A percentile compares a stretch with the other conserved stretches of the same genome.
Evolutionary conservation across 805 yeast genomes (phyloP).

Genomic region (Candida easanensis): DNA sequence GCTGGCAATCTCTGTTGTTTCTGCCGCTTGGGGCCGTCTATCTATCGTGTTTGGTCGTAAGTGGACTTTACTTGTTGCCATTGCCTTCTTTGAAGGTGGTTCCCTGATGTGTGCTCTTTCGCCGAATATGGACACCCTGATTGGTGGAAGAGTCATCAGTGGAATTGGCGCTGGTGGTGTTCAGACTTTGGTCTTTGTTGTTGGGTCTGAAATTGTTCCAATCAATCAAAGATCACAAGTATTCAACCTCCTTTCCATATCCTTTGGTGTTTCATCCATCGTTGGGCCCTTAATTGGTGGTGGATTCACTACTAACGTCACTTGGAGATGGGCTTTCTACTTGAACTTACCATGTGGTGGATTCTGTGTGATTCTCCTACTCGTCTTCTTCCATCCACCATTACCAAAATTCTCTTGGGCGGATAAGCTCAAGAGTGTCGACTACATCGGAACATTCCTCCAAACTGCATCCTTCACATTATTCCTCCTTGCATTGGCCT

Average conservation of each 20-base stretch:
- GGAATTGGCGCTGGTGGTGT: conserved; percentile 76
- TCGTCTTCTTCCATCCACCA: conserved; percentile 46
- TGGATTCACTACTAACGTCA: conserved; percentile 51
- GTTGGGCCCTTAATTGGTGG: conserved; percentile 70
- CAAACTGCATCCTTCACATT: conserved; percentile 43
- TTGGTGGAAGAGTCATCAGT: conserved; percentile 68
- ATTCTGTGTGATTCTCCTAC: conserved; percentile 36
- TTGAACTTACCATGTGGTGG: conserved; percentile 69
- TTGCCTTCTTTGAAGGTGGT: conserved; percentile 53
- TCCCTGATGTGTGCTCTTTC: conserved; percentile 58
- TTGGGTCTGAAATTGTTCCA: conserved; percentile 49
- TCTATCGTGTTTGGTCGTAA: conserved; percentile 59
- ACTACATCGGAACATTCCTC: conserved; percentile 46
- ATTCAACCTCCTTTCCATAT: conserved; percentile 23
- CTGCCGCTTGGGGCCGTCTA: conserved; percentile 57
- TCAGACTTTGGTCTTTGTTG: conserved; percentile 53
- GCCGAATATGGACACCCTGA: conserved; percentile 52
- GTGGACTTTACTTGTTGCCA: conserved; percentile 10
- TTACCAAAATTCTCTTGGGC: conserved; percentile 36
- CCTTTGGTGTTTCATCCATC: conserved; percentile 49
- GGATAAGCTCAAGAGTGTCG: conserved; percentile 42
- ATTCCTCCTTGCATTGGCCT: conserved; percentile 46
- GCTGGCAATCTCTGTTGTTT: conserved; percentile 50
- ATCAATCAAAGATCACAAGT: conserved; percentile 28
- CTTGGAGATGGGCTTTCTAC: conserved; percentile 74